Percentiles rank a stretch among this genome's conserved stretches.
These are phyloP conservation scores for Zizania latifolia DNA, from an alignment of 176 grass and related monocot genomes.

Conservation along the genomic window DNA sequence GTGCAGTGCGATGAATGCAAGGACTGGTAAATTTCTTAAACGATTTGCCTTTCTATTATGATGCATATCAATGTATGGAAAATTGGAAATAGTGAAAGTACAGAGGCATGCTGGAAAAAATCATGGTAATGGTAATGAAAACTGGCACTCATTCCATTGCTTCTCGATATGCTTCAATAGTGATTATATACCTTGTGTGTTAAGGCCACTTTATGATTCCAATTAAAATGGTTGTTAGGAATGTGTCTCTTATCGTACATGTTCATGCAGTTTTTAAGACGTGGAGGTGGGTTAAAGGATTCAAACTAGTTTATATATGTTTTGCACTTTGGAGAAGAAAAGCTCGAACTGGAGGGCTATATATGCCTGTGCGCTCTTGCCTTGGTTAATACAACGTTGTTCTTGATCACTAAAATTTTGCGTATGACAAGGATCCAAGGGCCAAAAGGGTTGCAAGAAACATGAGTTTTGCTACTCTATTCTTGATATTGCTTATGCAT, in stretches of 20 bases:
- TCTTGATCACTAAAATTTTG: not conserved
- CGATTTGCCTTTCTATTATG: not conserved
- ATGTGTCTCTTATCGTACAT: too few species aligned
- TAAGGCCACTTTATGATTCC: not conserved
- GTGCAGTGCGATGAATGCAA: constrained; percentile 81
- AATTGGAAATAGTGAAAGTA: not conserved
- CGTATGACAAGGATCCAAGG: not conserved
- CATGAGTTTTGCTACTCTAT: not conserved
- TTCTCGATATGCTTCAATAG: not conserved
- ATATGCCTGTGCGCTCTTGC: not conserved
- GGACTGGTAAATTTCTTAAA: constrained; percentile 45
- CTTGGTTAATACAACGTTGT: not conserved
- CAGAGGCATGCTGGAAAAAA: not conserved
- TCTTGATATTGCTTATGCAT: not conserved
- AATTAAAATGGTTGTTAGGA: too few species aligned
- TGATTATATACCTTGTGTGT: not conserved
- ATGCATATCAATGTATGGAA: not conserved
- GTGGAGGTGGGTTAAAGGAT: not conserved
- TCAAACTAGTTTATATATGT: not conserved
- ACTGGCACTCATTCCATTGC: not conserved
- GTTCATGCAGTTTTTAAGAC: not conserved
- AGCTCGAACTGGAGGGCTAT: too few species aligned
- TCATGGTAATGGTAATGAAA: not conserved
- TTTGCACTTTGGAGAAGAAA: too few species aligned
- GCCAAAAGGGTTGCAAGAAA: not conserved